Base-by-base conservation (phyloP, 495 filamentous ascomycete species). In the Paragyromitra xinjiangensis region DNA sequence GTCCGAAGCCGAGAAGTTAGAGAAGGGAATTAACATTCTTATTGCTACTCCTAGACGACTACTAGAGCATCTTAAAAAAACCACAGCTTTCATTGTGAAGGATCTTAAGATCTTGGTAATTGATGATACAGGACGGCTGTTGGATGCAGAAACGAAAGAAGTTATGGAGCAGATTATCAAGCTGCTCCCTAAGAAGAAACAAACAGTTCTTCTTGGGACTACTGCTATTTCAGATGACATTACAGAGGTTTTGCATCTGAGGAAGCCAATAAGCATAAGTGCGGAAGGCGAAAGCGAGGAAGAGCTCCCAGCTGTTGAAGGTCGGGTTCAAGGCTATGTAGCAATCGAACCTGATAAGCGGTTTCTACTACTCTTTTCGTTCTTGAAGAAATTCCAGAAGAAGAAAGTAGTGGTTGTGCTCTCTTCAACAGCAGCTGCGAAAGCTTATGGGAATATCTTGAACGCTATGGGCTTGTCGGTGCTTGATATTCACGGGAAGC, bases 371-470 rank as follows among this genome's bases (percentile, higher is more conserved):
- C 80, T 82, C 16, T 64, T 71, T 22, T 81, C 80, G 16, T 82
- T 82, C 26, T 62, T 81, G 62, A 81, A 82, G 71, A 81, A 79
- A 48, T 82, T 82, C 45, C 80, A 78, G 26, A 69, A 66, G 53
- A 82, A 82, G 59, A 82, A 81, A 34, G 70, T 81, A 12, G 29
- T 82, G 44, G 63, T 81, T 59, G 62, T 75, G 2, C 8, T 71
- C 2, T 81, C 80, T 8, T 82, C 80, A 48, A 82, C 80, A 37
- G 59, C 75, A 9, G 70, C 79, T 58, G 75, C 70, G 6, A 56
- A 69, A 39, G 65, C 61, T 63, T 76, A 68, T 64, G 51, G 69
- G 0, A 58, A 82, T n/a, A 67, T 81, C 14, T 44, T 82, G 19
- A 73, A 62, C 9, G 64, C 64, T 19, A 65, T 81, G 53, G 71